Evolutionary conservation across 1,139 yeast genomes (phyloP), one percentile per base, ranked within the genome.

Genomic region (Lodderomyces elongisporus): DNA sequence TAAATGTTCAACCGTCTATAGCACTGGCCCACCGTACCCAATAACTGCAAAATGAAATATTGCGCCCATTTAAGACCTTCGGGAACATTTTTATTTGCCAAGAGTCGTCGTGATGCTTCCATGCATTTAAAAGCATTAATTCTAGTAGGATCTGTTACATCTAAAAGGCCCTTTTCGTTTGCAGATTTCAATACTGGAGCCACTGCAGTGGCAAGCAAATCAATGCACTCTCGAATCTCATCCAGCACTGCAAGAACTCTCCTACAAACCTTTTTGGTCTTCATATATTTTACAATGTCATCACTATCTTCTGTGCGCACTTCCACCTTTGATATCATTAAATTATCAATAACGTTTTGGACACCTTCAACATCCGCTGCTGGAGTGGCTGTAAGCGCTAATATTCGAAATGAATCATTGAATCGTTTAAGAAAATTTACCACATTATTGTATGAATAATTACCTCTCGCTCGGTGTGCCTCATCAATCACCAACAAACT

Each of bases 301-400:
- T 77, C 67, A 45, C 93, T 82, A 30, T 74, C 75, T 49, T 93
- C 98, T 0, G 96, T 85, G 40, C 97, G 63, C 14, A 89, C 77
- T 53, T 89, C 97, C 26, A 89, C 79, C 36, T 71, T 72, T 0
- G 96, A 80, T 2, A 93, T 83, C 31, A 60, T 60, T 39, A 93
- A 59, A 47, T 85, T 85, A 36, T 76, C 71, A 2, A 91, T 78
- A 23, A 91, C 80, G 34, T 77, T 82, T 53, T 93, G 97, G 0
- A 93, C 94, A 1, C 93, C 88, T 39, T 85, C 95, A 1, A 87
- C 73, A 37, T 83, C 82, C 0, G 94, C 68, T 0, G 95, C 89
- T 0, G 99, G 99, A 0, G 99, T 93, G 1, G 99, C 99, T 0
- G 98, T 88, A 41, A 93, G 63, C 0, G 96, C 97, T 33, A 91